A percentile compares a stretch with the other conserved stretches of the same genome.
These are phyloP conservation scores for Pyrenochaeta sp. DNA, from an alignment of 2,329 filamentous ascomycete species.

Conservation along the genomic window DNA sequence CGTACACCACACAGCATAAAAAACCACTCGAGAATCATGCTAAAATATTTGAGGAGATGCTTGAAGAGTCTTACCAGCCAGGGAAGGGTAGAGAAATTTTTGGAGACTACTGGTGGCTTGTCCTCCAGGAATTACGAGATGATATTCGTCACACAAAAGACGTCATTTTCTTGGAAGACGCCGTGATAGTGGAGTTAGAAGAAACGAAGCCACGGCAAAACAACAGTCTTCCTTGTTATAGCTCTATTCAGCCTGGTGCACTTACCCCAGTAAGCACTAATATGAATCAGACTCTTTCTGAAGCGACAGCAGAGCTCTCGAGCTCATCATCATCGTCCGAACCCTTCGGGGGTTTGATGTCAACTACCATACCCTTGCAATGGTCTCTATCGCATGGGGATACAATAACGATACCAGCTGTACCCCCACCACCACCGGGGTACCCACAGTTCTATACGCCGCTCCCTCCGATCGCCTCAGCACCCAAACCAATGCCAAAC, in stretches of 20 bases:
- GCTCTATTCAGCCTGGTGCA: no score
- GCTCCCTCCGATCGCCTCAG: no score
- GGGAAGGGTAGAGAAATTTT: slow-evolving; percentile 3
- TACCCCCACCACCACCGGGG: no score
- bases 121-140: slow-evolving; percentile 3
- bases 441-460: no score
- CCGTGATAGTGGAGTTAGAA: slow-evolving; percentile 10
- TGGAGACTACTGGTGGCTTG: slow-evolving; percentile 13
- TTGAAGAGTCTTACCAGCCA: slow-evolving; percentile 1
- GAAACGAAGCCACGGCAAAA: neutral
- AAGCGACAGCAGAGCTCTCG: neutral
- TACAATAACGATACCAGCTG: no score
- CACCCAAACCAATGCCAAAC: no score
- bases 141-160: neutral
- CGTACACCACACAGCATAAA: slow-evolving; percentile 1
- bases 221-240: neutral
- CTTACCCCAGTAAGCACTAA: neutral
- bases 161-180: slow-evolving; percentile 23
- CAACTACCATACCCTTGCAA: no score
- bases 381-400: no score
- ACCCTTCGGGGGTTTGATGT: neutral
- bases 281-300: neutral
- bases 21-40: slow-evolving; percentile 1
- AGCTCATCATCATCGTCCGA: neutral
- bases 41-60: slow-evolving; percentile 6